Base-by-base conservation (phyloP, 495 filamentous ascomycete species). In the Aspergillus homomorphus region DNA sequence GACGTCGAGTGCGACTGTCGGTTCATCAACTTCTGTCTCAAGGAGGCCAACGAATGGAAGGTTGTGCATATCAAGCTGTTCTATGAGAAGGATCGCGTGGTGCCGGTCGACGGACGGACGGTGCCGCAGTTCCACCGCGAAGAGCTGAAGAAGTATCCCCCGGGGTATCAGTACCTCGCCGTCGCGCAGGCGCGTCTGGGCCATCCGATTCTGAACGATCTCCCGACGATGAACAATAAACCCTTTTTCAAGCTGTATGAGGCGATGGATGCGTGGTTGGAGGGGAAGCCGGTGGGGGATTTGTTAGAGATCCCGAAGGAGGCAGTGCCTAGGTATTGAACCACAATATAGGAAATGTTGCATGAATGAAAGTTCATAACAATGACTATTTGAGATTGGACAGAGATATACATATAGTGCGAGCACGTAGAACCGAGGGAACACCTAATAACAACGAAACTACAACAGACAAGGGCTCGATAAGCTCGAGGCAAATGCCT, bases 61-160 rank as follows among this genome's bases (percentile, higher is more conserved):
- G 63, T 61, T 21, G 46, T 52, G 24, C 64, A 61, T 48, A 60
- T 68, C 30, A 52, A 63, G 57, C 63, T 64, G 46, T 68, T 64
- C 59, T 68, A 70, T 30, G 63, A 68, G 54, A 70, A 70, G 56
- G 67, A 70, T 45, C 61, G 62, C 52, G 26, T 70, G 0, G 46
- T 42, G n/a, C 64, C 43, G 54, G 55, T 59, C 1, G 57, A 69
- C 45, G 62, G 59, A 9, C 51, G 30, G 16, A 69, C 57, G 30
- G 62, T 69, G 50, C 66, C 64, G 12, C 44, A 44, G 18, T 52
- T 67, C 21, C 45, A 61, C 14, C 53, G 65, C 21, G 57, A 18
- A 24, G 53, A 57, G 46, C 52, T 67, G 26, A 22, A 46, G 42
- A 26, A 60, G 42, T 62, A 60, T 44, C 64, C 66, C 41, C 43